Base-by-base conservation (phyloP, 2,329 filamentous ascomycete genomes). In the Fusarium pseudoanthophilum region DNA sequence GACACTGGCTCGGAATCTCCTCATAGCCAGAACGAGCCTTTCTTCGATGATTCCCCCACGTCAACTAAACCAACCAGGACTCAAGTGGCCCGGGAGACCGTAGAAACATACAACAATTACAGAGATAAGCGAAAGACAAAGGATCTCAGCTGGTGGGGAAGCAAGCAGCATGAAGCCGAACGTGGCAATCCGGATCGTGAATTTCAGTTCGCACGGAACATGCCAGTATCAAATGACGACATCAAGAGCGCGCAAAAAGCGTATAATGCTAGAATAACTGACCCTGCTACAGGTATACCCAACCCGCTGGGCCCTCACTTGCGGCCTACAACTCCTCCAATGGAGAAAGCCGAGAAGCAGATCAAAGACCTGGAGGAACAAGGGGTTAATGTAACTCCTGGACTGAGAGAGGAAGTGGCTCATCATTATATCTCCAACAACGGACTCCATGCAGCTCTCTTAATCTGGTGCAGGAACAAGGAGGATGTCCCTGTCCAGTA, bases 291-390 rank as follows among this genome's bases (percentile, higher is more conserved):
- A n/a, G 40, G 45, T 21, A 13, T 32, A 7, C n/a, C 20, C 18
- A 36, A 66, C 37, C 60, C 71, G 9, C n/a, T 72, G 13, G 65
- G 64, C 4, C 26, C 28, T 20, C 65, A 74, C 20, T 21, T 72
- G 37, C 51, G 75, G 20, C 52, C 72, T 15, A 56, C 58, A 32
- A 77, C 67, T 26, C 74, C 65, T 36, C 72, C 72, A 0, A n/a
- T 59, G 11, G 64, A 72, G 36, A 56, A 60, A 37, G 70, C 65
- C 5, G 18, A 58, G 48, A 74, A 66, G 48, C 34, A 64, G 11
- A 26, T 69, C 10, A 30, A 67, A 16, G n/a, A 45, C 8, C 57
- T 77, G 18, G n/a, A 43, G n/a, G 45, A 64, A 10, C 43, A 61
- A 21, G 63, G 63, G 20, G 30, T 52, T 11, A 36, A 57, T 1